Conservation (phyloP, 257 asterid genomes). For the Craterostigma plantagineum region DNA sequence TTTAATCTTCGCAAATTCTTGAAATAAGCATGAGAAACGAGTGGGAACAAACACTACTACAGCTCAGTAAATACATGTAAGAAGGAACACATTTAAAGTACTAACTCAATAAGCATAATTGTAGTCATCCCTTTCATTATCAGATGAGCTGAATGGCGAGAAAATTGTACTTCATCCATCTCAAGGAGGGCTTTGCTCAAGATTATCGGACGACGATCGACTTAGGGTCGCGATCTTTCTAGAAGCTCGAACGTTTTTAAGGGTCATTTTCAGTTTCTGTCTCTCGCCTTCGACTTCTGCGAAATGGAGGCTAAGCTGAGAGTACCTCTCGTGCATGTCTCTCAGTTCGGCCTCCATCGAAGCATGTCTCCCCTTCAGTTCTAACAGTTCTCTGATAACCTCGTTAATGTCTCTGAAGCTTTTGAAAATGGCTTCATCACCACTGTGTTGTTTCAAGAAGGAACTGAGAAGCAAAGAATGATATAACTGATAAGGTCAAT, state of each 20-base stretch:
- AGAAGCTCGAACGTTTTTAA: conserved; percentile 47
- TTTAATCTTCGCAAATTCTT: too few species aligned
- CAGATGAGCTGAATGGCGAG: neutral
- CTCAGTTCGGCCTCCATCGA: conserved; percentile 54
- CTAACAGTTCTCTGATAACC: conserved; percentile 68
- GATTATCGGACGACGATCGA: conserved; percentile 25
- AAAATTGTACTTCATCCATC: neutral
- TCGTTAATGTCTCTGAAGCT: conserved; percentile 80
- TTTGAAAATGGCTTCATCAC: conserved; percentile 69
- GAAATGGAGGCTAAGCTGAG: conserved; percentile 77
- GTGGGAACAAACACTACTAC: too few species aligned
- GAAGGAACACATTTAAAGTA: too few species aligned
- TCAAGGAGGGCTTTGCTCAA: conserved; percentile 22
- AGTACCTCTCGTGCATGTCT: conserved; percentile 84
- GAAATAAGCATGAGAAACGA: too few species aligned
- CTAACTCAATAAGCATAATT: too few species aligned
- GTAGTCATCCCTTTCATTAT: too few species aligned
- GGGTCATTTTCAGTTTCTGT: conserved; percentile 73
- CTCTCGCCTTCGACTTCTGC: conserved; percentile 98
- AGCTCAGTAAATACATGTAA: too few species aligned
- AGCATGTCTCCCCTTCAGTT: conserved; percentile 57
- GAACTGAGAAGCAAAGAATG: conserved; percentile 29
- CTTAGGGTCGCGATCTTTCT: conserved; percentile 22
- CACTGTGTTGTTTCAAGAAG: conserved; percentile 65
- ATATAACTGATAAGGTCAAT: too few species aligned